These are phyloP conservation scores for Rosa hybrid DNA, from an alignment of 331 rosid species.

Conservation along the genomic window DNA sequence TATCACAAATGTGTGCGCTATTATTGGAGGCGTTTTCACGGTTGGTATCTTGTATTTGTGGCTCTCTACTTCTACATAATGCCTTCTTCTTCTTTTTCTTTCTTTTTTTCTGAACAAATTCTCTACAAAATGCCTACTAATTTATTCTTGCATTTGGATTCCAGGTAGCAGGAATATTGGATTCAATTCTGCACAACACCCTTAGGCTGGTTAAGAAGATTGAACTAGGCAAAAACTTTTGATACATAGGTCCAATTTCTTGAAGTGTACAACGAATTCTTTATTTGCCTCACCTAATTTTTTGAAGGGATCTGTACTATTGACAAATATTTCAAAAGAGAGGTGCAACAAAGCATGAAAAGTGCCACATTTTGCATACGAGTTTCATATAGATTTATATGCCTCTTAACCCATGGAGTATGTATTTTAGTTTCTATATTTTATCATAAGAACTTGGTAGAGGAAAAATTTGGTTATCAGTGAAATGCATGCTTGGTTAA, in stretches of 20 bases:
- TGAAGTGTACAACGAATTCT: constrained; percentile 24
- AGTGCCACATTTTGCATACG: background rate
- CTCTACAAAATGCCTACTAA: constrained; percentile 24
- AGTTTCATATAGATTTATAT: background rate
- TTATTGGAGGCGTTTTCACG: constrained; percentile 93
- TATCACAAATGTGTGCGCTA: constrained; percentile 80
- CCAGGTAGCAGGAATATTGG: constrained; percentile 94
- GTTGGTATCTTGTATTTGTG: constrained; percentile 47
- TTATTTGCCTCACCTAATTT: constrained; percentile 27
- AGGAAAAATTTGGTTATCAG: no score
- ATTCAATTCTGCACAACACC: constrained; percentile 79
- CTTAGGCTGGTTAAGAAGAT: constrained; percentile 66
- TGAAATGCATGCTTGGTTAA: background rate
- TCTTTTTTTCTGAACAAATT: background rate
- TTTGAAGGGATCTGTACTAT: constrained; percentile 11
- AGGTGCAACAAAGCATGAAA: constrained; percentile 22
- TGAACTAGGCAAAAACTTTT: constrained; percentile 81
- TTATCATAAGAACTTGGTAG: background rate
- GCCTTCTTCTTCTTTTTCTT: background rate
- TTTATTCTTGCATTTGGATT: constrained; percentile 29
- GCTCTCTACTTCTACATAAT: constrained; percentile 14
- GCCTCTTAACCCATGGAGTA: background rate
- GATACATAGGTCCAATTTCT: constrained; percentile 42
- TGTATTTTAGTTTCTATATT: background rate
- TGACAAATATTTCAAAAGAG: background rate